Conservation (phyloP, 768 basidiomycete species). For the Lactifluus piperatus region DNA sequence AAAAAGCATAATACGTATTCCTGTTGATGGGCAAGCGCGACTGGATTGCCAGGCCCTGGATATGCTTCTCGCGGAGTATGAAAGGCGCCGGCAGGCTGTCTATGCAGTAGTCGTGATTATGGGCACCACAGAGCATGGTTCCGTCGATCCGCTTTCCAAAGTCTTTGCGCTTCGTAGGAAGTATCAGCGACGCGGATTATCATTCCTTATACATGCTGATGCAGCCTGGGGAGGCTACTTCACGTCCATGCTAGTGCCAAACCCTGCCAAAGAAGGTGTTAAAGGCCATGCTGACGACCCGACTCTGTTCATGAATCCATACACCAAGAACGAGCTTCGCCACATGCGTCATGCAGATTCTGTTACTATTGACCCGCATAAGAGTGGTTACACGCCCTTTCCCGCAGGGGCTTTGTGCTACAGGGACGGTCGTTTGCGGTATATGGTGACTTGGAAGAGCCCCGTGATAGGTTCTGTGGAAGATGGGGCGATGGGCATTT, state of each 20-base stretch:
- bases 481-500: slow-evolving; percentile 32
- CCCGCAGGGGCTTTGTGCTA: slow-evolving; percentile 37
- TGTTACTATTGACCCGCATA: slow-evolving; percentile 37
- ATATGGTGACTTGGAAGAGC: slow-evolving; percentile 33
- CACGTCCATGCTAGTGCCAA: slow-evolving; percentile 25
- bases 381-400: slow-evolving; percentile 36
- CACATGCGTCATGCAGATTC: slow-evolving; percentile 28
- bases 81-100: slow-evolving; percentile 28
- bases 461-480: slow-evolving; percentile 27
- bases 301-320: slow-evolving; percentile 24
- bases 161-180: slow-evolving; percentile 30
- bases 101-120: slow-evolving; percentile 38
- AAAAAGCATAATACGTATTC: slow-evolving; percentile 29
- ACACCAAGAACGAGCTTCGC: slow-evolving; percentile 27
- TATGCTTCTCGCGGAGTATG: slow-evolving; percentile 24
- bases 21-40: slow-evolving; percentile 31
- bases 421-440: slow-evolving; percentile 31
- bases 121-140: slow-evolving; percentile 38
- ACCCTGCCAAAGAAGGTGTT: not conserved
- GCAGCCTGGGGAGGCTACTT: slow-evolving; percentile 44
- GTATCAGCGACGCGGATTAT: slow-evolving; percentile 28
- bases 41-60: slow-evolving; percentile 28
- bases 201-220: slow-evolving; percentile 36
- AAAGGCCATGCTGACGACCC: slow-evolving; percentile 20
- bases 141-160: slow-evolving; percentile 33